Evolutionary conservation across 2,329 filamentous ascomycete genomes (phyloP).

Genomic region (Penicillium rolfsii): DNA sequence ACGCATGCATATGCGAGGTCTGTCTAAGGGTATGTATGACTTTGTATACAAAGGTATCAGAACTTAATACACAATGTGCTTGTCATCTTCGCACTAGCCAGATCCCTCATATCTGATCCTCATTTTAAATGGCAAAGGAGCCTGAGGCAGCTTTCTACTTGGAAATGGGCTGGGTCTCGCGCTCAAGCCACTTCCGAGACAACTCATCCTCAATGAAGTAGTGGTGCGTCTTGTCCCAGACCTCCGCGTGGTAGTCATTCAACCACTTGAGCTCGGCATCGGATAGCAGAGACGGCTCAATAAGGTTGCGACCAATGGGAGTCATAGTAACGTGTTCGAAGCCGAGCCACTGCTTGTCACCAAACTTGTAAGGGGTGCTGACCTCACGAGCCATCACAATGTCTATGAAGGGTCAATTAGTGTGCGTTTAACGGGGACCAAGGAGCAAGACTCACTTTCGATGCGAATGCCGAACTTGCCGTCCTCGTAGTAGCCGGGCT

Average conservation of each 20-base stretch:
- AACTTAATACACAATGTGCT: background rate
- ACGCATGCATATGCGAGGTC: background rate
- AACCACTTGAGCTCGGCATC: slow-evolving; percentile 79
- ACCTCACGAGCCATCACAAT: slow-evolving; percentile 87
- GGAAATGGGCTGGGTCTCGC: slow-evolving; percentile 74
- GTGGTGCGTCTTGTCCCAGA: slow-evolving; percentile 76
- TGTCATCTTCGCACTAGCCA: background rate
- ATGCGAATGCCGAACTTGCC: slow-evolving; percentile 93
- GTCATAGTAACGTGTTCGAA: slow-evolving; percentile 99
- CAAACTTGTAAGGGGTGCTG: slow-evolving; percentile 84
- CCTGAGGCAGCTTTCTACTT: slow-evolving; percentile 29
- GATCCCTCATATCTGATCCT: background rate
- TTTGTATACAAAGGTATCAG: background rate
- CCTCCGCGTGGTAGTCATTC: slow-evolving; percentile 80
- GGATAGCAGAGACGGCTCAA: slow-evolving; percentile 74
- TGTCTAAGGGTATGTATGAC: background rate
- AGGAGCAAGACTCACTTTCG: slow-evolving; percentile 63
- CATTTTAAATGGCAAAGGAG: background rate
- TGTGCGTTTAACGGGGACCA: background rate
- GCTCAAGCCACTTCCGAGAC: slow-evolving; percentile 78
- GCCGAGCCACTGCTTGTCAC: slow-evolving; percentile 89
- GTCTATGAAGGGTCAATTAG: slow-evolving; percentile 50
- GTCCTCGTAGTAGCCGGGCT: slow-evolving; percentile 97
- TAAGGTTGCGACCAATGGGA: slow-evolving; percentile 86
- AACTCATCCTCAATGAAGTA: slow-evolving; percentile 74